Percentiles rank a stretch among this genome's conserved stretches.
These are phyloP conservation scores for Hordeum pubiflorum DNA, from an alignment of 202 grass and related monocot species.

Conservation along the genomic window DNA sequence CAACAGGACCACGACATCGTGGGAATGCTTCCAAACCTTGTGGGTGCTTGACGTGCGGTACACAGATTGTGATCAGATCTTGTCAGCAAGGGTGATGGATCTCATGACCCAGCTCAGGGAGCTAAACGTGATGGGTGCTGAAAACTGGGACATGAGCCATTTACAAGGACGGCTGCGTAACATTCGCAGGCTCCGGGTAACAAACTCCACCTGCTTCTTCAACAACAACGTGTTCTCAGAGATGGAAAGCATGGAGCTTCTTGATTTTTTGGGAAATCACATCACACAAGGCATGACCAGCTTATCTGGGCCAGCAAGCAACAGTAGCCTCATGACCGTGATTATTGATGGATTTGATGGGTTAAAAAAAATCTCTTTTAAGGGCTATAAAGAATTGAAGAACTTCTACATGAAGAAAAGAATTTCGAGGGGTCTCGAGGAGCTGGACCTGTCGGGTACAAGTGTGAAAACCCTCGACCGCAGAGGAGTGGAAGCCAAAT, in stretches of 20 bases:
- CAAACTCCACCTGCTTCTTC: neutral
- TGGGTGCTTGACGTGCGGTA: too few relatives aligned
- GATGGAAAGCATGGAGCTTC: neutral
- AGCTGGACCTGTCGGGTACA: slow-evolving; percentile 12
- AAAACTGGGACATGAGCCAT: neutral
- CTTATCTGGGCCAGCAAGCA: neutral
- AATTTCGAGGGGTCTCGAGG: rapidly evolving
- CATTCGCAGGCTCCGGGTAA: neutral
- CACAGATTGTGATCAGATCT: too few relatives aligned
- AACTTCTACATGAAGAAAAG: rapidly evolving
- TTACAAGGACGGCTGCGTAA: neutral
- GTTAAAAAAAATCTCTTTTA: too few relatives aligned
- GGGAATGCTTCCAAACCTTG: neutral
- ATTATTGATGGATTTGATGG: too few relatives aligned
- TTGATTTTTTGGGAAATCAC: neutral
- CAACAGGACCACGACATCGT: neutral
- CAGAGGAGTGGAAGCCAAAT: too few relatives aligned
- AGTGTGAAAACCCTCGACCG: neutral
- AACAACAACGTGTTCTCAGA: neutral
- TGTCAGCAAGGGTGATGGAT: neutral
- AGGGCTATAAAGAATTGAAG: neutral
- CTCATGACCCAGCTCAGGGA: neutral
- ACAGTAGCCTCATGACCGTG: neutral
- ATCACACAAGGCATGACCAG: neutral
- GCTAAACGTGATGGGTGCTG: neutral